These are phyloP conservation scores for Mimosa pudica DNA, from an alignment of 306 rosid species.

Conservation along the genomic window DNA sequence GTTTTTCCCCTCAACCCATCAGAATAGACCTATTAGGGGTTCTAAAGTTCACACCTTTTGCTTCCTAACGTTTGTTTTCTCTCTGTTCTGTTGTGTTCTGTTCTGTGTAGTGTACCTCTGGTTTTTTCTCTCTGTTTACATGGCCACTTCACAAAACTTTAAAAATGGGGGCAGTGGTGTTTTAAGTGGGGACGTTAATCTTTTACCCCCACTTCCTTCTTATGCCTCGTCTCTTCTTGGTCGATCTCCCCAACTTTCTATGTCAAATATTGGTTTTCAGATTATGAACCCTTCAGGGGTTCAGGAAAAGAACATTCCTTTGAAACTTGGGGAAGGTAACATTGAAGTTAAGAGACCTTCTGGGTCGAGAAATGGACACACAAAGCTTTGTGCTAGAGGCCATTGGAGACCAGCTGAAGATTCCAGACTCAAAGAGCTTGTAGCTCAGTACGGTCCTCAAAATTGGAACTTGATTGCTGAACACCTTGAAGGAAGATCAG, in stretches of 20 bases:
- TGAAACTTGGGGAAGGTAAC: slow-evolving; percentile 45
- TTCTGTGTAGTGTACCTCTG: not conserved
- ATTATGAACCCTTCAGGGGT: slow-evolving; percentile 34
- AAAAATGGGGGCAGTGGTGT: slow-evolving; percentile 31
- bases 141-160: slow-evolving; percentile 44
- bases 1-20: not conserved
- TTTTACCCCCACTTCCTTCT: slow-evolving; percentile 31
- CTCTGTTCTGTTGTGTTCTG: not conserved
- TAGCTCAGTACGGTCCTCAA: slow-evolving; percentile 82
- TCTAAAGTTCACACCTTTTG: slow-evolving; percentile 21
- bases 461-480: slow-evolving; percentile 94
- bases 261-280: slow-evolving; percentile 46
- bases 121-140: slow-evolving; percentile 17
- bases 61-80: not conserved
- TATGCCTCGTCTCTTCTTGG: slow-evolving; percentile 14
- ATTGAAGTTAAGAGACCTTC: slow-evolving; percentile 28
- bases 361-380: slow-evolving; percentile 38
- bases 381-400: slow-evolving; percentile 79
- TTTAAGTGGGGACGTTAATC: slow-evolving; percentile 35
- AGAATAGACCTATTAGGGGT: slow-evolving; percentile 6
- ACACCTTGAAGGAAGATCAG: slow-evolving; percentile 85
- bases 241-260: slow-evolving; percentile 6
- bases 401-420: slow-evolving; percentile 98
- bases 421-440: slow-evolving; percentile 76
- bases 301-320: slow-evolving; percentile 32